A percentile compares a stretch with the other conserved stretches of the same genome.
Conservation (phyloP, 116 monocot species). For the Phalaenopsis hybrid region DNA sequence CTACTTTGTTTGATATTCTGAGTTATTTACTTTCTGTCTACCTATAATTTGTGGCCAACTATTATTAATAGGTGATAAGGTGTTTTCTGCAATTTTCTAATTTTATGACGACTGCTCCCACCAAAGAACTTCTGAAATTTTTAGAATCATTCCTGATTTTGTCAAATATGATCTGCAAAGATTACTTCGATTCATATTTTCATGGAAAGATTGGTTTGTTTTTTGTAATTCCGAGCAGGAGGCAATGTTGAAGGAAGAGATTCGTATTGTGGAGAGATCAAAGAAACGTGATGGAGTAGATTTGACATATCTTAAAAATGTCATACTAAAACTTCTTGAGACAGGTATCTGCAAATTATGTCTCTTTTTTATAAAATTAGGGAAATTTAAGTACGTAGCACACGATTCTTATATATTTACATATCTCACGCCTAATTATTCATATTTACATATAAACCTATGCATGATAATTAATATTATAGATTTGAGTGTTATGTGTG, state of each 20-base stretch:
- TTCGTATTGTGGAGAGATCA: conserved; percentile 83
- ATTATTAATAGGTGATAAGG: too few relatives aligned
- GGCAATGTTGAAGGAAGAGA: conserved; percentile 80
- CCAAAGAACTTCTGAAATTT: neutral
- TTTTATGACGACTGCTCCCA: neutral
- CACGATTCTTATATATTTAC: too few relatives aligned
- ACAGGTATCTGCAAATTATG: conserved; percentile 47
- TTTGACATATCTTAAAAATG: conserved; percentile 97
- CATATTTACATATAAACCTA: too few relatives aligned
- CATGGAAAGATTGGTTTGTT: neutral
- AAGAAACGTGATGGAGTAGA: conserved; percentile 93
- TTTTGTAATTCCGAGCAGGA: conserved; percentile 34
- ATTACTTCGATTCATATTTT: neutral
- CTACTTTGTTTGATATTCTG: too few relatives aligned
- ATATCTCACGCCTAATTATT: too few relatives aligned
- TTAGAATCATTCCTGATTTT: neutral
- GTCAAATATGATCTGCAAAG: neutral
- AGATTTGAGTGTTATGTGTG: too few relatives aligned
- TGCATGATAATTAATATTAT: too few relatives aligned
- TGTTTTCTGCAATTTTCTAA: neutral
- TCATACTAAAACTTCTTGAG: conserved; percentile 91
- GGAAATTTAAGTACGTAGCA: too few relatives aligned
- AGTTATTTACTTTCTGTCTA: too few relatives aligned
- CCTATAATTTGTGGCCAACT: too few relatives aligned
- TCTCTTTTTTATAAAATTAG: neutral